Evolutionary conservation across 495 filamentous ascomycete species (phyloP).

Genomic region (Evansstolkia leycettana): DNA sequence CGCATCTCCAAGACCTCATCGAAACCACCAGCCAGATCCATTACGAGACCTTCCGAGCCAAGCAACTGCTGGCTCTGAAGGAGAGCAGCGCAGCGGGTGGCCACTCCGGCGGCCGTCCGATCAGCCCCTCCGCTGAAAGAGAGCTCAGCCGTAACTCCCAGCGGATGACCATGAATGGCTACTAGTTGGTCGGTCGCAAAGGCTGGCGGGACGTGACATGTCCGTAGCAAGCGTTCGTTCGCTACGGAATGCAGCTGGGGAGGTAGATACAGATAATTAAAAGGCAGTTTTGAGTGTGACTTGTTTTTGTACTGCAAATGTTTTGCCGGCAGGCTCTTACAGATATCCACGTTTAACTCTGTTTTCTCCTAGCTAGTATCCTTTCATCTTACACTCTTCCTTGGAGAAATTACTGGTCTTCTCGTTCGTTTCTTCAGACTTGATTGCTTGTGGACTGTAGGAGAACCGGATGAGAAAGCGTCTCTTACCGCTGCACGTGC

Average conservation of each 20-base stretch:
- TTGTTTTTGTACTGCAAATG: constrained; percentile 3
- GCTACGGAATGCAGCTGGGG: constrained; percentile 2
- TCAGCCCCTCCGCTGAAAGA: constrained; percentile 84
- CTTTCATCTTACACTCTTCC: constrained; percentile 14
- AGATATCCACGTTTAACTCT: constrained; percentile 35
- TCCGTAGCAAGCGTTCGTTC: constrained; percentile 7
- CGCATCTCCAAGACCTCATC: constrained; percentile 94
- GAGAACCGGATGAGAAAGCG: no score
- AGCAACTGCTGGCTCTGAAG: constrained; percentile 94
- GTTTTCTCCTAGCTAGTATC: constrained; percentile 15
- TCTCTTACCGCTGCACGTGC: constrained; percentile 24
- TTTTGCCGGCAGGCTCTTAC: constrained; percentile 27
- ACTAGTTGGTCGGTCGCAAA: constrained; percentile 39
- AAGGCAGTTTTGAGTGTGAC: constrained; percentile 5
- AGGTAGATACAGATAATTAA: neutral
- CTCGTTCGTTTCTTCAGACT: constrained; percentile 17
- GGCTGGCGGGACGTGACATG: no score
- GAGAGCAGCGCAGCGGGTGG: constrained; percentile 83
- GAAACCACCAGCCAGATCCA: constrained; percentile 99
- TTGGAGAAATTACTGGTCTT: constrained; percentile 10
- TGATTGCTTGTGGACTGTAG: constrained; percentile 3
- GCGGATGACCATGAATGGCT: constrained; percentile 96
- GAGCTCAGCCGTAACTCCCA: constrained; percentile 95
- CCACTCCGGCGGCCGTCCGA: constrained; percentile 68
- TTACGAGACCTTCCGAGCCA: constrained; percentile 99